phyloP scores from a whole-genome alignment of 371 early-diverging fungal genomes.

The Fennellomyces sp. region DNA sequence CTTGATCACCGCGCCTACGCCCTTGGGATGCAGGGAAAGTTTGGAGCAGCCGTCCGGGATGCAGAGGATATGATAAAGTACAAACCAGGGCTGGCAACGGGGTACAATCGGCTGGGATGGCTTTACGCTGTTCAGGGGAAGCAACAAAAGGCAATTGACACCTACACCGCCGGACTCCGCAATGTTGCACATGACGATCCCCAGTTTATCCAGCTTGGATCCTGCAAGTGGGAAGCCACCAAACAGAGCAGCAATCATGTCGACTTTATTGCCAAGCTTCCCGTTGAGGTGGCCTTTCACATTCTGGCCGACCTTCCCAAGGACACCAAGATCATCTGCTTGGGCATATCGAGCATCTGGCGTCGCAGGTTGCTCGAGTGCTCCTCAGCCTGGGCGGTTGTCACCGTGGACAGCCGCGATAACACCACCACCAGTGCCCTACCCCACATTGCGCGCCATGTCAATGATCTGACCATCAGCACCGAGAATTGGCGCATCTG shows the following conservation, averaged over 20 bases:
- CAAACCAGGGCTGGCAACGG: not conserved
- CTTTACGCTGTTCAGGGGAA: not conserved
- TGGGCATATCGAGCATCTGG: not conserved
- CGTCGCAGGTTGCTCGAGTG: not conserved
- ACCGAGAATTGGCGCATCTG: too few species aligned
- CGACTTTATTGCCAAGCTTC: too few species aligned
- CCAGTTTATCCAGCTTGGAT: too few species aligned
- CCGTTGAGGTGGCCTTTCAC: not conserved
- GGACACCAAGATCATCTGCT: not conserved
- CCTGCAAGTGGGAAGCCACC: not conserved
- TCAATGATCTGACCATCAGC: too few species aligned
- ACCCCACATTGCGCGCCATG: too few species aligned
- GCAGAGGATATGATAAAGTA: not conserved
- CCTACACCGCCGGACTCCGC: not conserved
- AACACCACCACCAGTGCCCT: too few species aligned
- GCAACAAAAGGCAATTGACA: not conserved
- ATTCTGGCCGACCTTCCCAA: not conserved
- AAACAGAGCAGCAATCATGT: not conserved
- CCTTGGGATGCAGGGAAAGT: too few species aligned
- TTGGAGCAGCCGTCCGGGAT: not conserved
- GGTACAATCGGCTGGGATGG: not conserved
- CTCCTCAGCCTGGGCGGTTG: not conserved
- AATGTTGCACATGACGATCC: too few species aligned
- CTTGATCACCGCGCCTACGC: too few species aligned
- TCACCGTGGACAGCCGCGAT: too few species aligned